Percentiles rank a stretch among this genome's conserved stretches.
Conservation (phyloP, 805 yeast genomes). For the Kurtzmaniella fragi region DNA sequence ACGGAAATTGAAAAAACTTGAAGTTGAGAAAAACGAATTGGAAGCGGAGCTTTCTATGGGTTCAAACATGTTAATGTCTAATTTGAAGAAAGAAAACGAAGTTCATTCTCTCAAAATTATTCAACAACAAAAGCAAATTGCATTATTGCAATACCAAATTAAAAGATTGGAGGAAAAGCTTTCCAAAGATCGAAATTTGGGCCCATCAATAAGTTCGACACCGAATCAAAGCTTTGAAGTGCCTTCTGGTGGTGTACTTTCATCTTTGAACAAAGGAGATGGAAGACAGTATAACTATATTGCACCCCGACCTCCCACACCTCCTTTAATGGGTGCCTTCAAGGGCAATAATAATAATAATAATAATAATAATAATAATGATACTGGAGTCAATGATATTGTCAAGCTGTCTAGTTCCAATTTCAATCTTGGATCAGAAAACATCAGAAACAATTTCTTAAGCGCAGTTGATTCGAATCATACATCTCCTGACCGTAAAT, state of each 20-base stretch:
- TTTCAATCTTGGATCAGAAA: too few relatives aligned
- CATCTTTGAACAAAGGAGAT: neutral
- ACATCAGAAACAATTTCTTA: too few relatives aligned
- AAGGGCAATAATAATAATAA: neutral
- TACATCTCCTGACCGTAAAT: too few relatives aligned
- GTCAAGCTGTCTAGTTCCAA: too few relatives aligned
- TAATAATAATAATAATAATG: neutral
- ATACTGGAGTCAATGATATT: neutral
- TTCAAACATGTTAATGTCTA: slow-evolving; percentile 13
- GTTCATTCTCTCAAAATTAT: slow-evolving; percentile 17
- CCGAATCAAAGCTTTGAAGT: neutral
- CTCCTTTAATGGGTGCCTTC: slow-evolving; percentile 6
- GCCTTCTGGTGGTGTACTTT: slow-evolving; percentile 6
- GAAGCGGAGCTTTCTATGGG: slow-evolving; percentile 18
- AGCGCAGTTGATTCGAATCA: too few relatives aligned
- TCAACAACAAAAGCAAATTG: slow-evolving; percentile 21
- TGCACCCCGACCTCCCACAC: slow-evolving; percentile 11
- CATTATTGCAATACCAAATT: slow-evolving; percentile 18
- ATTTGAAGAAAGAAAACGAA: slow-evolving; percentile 18
- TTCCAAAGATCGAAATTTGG: slow-evolving; percentile 6
- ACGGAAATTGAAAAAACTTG: slow-evolving; percentile 15
- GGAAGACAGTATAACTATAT: slow-evolving; percentile 4
- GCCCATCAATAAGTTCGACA: slow-evolving; percentile 1
- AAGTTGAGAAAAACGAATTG: slow-evolving; percentile 16
- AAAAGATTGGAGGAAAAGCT: slow-evolving; percentile 14